Evolutionary conservation across 2,329 filamentous ascomycete genomes (phyloP).

Genomic region (Hypoxylon sp.): DNA sequence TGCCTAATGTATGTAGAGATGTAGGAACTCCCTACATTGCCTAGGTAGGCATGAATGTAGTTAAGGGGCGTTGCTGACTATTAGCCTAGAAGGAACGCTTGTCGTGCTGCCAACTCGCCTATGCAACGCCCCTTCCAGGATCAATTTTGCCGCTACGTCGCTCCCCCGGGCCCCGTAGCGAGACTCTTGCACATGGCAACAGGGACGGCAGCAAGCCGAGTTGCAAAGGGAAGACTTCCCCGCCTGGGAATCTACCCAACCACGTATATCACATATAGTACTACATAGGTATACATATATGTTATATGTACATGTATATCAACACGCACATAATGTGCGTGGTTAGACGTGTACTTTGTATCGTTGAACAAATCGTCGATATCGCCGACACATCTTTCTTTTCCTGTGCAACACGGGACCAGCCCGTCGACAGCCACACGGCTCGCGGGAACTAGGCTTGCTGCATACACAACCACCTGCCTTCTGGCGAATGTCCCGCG

Average conservation of each 20-base stretch:
- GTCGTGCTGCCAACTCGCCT: conserved; percentile 22
- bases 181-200: conserved; percentile 47
- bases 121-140: conserved; percentile 25
- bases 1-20: no score
- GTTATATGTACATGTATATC: not conserved
- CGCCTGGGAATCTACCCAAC: no score
- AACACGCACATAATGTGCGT: not conserved
- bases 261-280: no score
- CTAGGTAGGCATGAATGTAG: conserved; percentile 17
- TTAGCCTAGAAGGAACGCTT: conserved; percentile 30
- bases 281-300: not conserved
- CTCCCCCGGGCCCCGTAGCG: conserved; percentile 42
- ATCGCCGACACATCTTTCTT: conserved; percentile 3
- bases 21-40: no score
- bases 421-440: conserved; percentile 12
- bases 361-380: conserved; percentile 4
- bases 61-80: conserved; percentile 10
- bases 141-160: conserved; percentile 42
- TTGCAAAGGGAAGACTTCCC: conserved; percentile 3
- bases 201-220: conserved; percentile 36
- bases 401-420: not conserved
- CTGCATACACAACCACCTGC: conserved; percentile 11
- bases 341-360: no score
- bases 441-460: not conserved
- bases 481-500: conserved; percentile 8